Evolutionary conservation across 768 basidiomycete genomes (phyloP).

Genomic region (Arthromyces matolae): DNA sequence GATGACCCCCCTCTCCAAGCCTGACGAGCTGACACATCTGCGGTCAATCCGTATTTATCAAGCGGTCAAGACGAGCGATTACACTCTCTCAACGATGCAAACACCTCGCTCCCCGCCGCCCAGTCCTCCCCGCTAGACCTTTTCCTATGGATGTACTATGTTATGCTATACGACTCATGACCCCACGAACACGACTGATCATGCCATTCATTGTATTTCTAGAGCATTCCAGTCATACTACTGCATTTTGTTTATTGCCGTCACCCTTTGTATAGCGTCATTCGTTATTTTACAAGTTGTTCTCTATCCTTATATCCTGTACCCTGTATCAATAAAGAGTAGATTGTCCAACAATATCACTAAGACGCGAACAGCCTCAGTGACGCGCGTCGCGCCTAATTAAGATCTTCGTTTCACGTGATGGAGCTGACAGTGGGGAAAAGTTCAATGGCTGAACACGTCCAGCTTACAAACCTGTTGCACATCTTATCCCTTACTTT

Average conservation of each 20-base stretch:
- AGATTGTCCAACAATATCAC: no score
- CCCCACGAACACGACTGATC: not conserved
- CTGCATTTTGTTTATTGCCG: constrained; percentile 5
- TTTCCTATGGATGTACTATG: not conserved
- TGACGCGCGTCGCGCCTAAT: no score
- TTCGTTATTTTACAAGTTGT: no score
- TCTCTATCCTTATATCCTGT: not conserved
- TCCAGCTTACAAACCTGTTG: not conserved
- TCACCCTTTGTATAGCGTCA: not conserved
- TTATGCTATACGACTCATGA: constrained; percentile 1
- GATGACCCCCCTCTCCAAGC: constrained; percentile 14
- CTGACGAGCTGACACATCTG: constrained; percentile 43
- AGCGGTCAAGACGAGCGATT: constrained; percentile 38
- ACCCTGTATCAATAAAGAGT: no score
- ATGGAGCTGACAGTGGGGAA: constrained; percentile 8
- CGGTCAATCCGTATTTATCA: constrained; percentile 51
- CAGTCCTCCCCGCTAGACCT: constrained; percentile 4
- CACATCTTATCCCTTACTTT: not conserved
- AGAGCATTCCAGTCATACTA: constrained; percentile 8
- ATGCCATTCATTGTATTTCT: constrained; percentile 2
- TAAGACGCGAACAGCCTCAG: no score
- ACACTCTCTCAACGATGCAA: constrained; percentile 16
- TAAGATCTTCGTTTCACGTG: constrained; percentile 6
- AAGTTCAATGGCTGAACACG: not conserved
- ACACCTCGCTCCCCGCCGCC: constrained; percentile 20